Evolutionary conservation across 2,329 filamentous ascomycete genomes (phyloP), one percentile per base, ranked within the genome.

Genomic region (Graphiopsis chlorocephala): DNA sequence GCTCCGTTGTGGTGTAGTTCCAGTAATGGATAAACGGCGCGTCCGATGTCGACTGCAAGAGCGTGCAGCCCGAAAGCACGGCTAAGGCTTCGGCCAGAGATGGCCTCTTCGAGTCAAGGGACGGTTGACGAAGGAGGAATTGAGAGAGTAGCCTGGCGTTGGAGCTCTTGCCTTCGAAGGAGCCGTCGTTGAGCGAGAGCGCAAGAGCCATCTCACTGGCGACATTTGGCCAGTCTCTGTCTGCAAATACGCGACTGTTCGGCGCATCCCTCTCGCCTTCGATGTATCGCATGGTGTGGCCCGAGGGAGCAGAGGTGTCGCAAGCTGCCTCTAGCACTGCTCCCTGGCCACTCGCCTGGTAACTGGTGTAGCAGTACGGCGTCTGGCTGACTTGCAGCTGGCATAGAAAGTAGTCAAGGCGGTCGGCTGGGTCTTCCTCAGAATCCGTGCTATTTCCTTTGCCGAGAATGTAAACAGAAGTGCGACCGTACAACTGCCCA

Each of bases 61-160:
- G 75, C 0, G 89, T 91, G 38, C 85, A 88, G 4, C 86, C 86
- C 0, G 85, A 84, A 70, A 93, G 82, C 0, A 92, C 89, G 0
- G 90, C 89, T 0, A 95, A 74, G 0, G 88, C 88, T 75, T 95
- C 91, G 0, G 86, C 88, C n/a, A 91, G 81, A 2, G 88, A 91
- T 0, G 91, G 91, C 0, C 88, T 75, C 0, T 76, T 72, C 0
- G 80, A 75, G 35, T 83, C 78, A 0, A 91, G 80, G 10, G 76
- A 68, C 1, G 73, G 69, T 1, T 63, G 60, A 0, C 74, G 73
- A 1, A 81, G 67, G 20, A 82, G 78, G 47, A 82, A 69, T 56
- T 83, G 78, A 11, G 76, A 80, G 4, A 83, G 70, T 0, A 83
- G 68, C 0, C 81, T 72, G 0, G 79, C 76, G 50, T 81, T 83